Base-by-base conservation (phyloP, 2,329 filamentous ascomycete species). In the Pseudocercospora vitis region DNA sequence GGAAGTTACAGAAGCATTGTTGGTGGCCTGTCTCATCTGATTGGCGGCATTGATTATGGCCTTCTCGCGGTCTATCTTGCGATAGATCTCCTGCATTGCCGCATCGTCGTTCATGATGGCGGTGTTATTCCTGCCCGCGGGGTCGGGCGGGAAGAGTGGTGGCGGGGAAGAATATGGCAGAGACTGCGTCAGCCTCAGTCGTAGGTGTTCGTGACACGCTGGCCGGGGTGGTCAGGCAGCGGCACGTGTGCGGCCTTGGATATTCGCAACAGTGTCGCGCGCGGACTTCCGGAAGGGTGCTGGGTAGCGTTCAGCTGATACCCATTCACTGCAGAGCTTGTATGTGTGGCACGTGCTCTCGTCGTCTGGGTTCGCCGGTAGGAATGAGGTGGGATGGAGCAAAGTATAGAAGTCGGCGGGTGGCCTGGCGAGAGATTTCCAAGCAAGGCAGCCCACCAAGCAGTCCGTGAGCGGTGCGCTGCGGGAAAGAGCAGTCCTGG, bases 21-120 rank as follows among this genome's bases (percentile, higher is more conserved):
- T 89, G 65, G 92, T 96, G 73, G 94, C 91, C 75, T 91, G 87
- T 75, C 91, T 88, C 91, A 99, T 96, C 66, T 88, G 84, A 75
- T 89, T 94, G 64, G 92, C 92, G 67, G 90, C 92, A 73, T 88
- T 88, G 79, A 99, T 94, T 69, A 97, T 85, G 67, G 87, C 88
- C 80, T 91, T 92, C 76, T 99, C 94, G 72, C 92, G 86, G 80
- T 96, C 90, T 74, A 99, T 97, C 87, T 99, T 97, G 78, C 86
- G 88, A 77, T 88, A 85, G 76, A 99, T 91, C 73, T 90, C 88
- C 75, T 84, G 84, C 74, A 85, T 80, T 61, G 83, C 78, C 64
- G 83, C 79, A 69, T 85, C 81, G 71, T 82, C 76, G 70, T 77
- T 78, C 77, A 84, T 84, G 70, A 63, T 77, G 72, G 71, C 69